Evolutionary conservation across 768 basidiomycete species (phyloP).

Genomic region (Hypholoma fasciculare): DNA sequence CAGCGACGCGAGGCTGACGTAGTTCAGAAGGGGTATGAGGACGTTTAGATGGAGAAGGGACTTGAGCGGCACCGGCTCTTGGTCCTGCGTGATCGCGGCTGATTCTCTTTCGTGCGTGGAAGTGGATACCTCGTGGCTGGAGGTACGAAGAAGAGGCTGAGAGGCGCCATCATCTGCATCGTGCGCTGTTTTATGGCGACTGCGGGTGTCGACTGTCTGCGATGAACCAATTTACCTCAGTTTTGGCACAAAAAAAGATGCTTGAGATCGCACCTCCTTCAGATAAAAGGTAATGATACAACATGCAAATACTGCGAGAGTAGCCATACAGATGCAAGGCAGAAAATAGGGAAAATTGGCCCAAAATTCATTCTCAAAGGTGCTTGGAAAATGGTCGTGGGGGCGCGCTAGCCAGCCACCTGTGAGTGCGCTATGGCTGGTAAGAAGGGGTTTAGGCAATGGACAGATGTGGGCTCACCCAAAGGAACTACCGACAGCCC

Average conservation of each 20-base stretch:
- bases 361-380: conserved; percentile 20
- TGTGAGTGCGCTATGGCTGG: conserved; percentile 18
- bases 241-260: neutral
- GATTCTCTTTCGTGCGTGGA: neutral
- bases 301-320: conserved; percentile 16
- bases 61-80: conserved; percentile 43
- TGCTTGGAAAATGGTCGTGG: conserved; percentile 20
- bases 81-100: neutral
- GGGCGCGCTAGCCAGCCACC: conserved; percentile 26
- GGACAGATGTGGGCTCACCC: conserved; percentile 13
- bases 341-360: conserved; percentile 24
- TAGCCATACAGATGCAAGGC: conserved; percentile 19
- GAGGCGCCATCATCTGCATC: neutral
- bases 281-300: conserved; percentile 10
- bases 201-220: neutral
- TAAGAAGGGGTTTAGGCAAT: neutral
- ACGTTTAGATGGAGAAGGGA: conserved; percentile 46
- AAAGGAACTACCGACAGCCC: conserved; percentile 27
- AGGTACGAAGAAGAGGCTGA: neutral
- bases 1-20: conserved; percentile 48
- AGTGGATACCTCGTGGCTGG: neutral
- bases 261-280: conserved; percentile 16
- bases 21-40: conserved; percentile 55
- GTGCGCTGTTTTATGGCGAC: neutral
- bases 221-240: too few species aligned